Percentiles rank a stretch among this genome's conserved stretches.
Evolutionary conservation across 2,329 filamentous ascomycete genomes (phyloP).

Genomic region (Torrubiella hemipterigena): DNA sequence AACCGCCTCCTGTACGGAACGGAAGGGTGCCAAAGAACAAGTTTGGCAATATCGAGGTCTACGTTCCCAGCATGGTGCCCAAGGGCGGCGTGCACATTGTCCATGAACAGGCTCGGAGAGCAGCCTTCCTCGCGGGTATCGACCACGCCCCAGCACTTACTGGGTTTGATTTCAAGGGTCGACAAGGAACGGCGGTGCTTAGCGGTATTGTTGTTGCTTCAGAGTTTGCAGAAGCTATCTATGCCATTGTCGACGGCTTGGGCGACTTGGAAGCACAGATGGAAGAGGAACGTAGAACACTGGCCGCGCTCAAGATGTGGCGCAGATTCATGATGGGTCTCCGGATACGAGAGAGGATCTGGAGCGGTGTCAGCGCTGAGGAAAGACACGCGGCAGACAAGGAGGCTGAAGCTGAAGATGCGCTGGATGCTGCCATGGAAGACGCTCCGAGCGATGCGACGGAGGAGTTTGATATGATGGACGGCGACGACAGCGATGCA

Average conservation of each 20-base stretch:
- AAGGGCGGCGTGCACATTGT: constrained; percentile 63
- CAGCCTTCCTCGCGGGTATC: constrained; percentile 63
- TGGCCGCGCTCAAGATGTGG: constrained; percentile 58
- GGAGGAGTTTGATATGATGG: constrained; percentile 29
- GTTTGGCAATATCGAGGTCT: constrained; percentile 89
- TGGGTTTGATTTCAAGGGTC: constrained; percentile 78
- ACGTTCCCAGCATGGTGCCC: constrained; percentile 85
- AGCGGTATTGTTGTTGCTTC: constrained; percentile 65
- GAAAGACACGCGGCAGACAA: constrained; percentile 28
- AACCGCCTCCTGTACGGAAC: constrained; percentile 61
- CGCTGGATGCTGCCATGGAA: constrained; percentile 19
- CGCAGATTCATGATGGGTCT: constrained; percentile 63
- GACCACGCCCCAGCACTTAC: constrained; percentile 86
- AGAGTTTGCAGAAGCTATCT: constrained; percentile 61
- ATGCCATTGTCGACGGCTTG: constrained; percentile 56
- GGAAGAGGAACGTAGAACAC: constrained; percentile 58
- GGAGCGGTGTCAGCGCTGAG: constrained; percentile 39
- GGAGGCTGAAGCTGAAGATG: constrained; percentile 17
- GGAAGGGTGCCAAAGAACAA: constrained; percentile 79
- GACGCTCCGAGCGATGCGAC: constrained; percentile 27
- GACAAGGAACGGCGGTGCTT: constrained; percentile 74
- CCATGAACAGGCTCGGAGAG: constrained; percentile 48
- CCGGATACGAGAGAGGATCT: constrained; percentile 63
- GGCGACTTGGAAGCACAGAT: constrained; percentile 51
- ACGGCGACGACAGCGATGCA: constrained; percentile 27